These are phyloP conservation scores for Claviceps maximensis DNA, from an alignment of 2,329 filamentous ascomycete genomes.

Conservation along the genomic window DNA sequence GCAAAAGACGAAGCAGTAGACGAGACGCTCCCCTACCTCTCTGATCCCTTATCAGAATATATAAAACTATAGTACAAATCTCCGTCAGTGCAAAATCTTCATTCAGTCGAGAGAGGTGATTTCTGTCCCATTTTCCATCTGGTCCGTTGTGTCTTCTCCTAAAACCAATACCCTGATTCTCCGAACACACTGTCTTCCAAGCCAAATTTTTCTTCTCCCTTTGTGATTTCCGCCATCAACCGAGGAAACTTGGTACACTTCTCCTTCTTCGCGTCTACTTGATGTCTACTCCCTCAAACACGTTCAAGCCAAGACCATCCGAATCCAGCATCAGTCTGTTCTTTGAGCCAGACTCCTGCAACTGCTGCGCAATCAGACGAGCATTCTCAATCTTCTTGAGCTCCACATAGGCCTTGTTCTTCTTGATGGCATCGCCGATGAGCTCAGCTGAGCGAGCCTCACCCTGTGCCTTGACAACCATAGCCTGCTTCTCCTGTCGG, in stretches of 20 bases:
- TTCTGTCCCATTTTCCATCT: not conserved
- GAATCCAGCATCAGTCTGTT: conserved; percentile 93
- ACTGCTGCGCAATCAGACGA: conserved; percentile 68
- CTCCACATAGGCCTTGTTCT: conserved; percentile 92
- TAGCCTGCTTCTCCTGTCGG: conserved; percentile 97
- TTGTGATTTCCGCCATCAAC: not conserved
- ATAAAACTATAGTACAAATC: conserved; percentile 5
- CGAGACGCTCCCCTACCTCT: too few species aligned
- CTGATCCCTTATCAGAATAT: not conserved
- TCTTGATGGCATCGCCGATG: conserved; percentile 99
- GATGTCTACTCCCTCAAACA: conserved; percentile 44
- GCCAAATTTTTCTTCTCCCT: not conserved
- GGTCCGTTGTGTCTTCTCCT: not conserved
- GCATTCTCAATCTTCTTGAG: conserved; percentile 98
- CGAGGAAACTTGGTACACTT: not conserved
- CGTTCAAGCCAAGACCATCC: conserved; percentile 82
- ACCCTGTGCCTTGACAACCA: conserved; percentile 96
- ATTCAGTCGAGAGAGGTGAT: conserved; percentile 2
- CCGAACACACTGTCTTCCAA: not conserved
- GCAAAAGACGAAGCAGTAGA: not conserved
- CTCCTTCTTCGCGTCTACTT: conserved; percentile 17
- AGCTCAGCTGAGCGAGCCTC: conserved; percentile 95
- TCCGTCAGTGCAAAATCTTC: conserved; percentile 1
- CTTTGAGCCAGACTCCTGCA: conserved; percentile 74
- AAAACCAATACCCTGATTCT: not conserved